Evolutionary conservation across 2,329 filamentous ascomycete genomes (phyloP), one percentile per base, ranked within the genome.

Genomic region (Cladophialophora immunda): DNA sequence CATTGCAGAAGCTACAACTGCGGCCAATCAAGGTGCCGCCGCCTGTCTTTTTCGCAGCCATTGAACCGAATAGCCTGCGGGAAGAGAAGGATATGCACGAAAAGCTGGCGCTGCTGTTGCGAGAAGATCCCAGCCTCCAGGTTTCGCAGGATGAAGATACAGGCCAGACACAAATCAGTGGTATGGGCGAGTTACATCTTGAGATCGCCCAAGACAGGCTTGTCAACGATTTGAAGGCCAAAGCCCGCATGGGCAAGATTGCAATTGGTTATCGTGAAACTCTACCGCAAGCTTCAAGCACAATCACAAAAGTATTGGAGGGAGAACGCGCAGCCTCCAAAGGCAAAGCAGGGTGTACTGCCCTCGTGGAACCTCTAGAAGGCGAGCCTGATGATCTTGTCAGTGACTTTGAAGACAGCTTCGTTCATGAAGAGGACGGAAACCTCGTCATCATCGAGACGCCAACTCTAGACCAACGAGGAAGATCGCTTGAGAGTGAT

Each of bases 221-320:
- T 9, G 89, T 95, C 71, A 92, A 92, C 60, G 93, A 97, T 75
- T 90, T 97, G 80, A 97, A 95, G 77, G 93, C 83, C 78, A 97
- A 88, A 85, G 93, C 84, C 69, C 89, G 81, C 19, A 97, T 97
- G 83, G 94, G 94, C 13, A 90, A 89, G 61, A 97, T 99, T 69
- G 92, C 97, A 73, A 97, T 99, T 67, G 93, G 96, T 72, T 99
- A 98, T 79, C 90, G 96, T 62, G 95, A 99, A 80, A 90, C 89
- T 56, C 82, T 95, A 9, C 87, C 88, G 0, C 81, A 82, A 2
- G 74, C 84, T 0, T 90, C 89, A 0, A 76, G 77, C 0, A 80
- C 86, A 0, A 84, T 89, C 41, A 87, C 85, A 27, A 85, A 86
- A 60, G 81, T 89, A 4, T 93, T 93, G 74, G 93, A 97, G 73